phyloP scores from a whole-genome alignment of 257 asterid species.

The Anisodus acutangulus region DNA sequence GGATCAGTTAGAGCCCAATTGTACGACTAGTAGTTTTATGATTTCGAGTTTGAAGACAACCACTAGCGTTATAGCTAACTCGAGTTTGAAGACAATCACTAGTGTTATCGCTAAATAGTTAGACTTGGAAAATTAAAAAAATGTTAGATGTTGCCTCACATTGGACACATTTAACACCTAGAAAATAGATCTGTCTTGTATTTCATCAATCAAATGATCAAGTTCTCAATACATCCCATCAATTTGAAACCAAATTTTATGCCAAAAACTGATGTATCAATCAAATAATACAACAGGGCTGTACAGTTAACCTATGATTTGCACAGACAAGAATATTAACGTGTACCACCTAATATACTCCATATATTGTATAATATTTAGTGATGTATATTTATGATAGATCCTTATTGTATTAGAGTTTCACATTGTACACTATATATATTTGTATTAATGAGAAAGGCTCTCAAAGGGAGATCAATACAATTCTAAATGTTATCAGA shows the following conservation, averaged over 20 bases:
- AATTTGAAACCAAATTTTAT: neutral
- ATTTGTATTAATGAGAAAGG: no score
- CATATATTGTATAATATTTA: no score
- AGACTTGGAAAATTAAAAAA: neutral
- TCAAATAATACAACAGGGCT: neutral
- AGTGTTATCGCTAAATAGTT: neutral
- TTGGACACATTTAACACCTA: neutral
- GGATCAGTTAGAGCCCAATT: no score
- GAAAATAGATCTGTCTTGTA: neutral
- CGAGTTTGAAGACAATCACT: neutral
- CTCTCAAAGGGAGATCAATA: no score
- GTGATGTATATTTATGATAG: no score
- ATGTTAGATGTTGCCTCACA: no score
- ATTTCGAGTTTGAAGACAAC: no score
- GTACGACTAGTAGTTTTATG: no score
- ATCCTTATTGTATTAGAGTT: no score
- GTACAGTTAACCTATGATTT: neutral
- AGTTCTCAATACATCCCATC: neutral
- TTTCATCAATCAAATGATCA: slow-evolving; percentile 11
- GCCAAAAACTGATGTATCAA: neutral
- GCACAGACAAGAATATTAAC: neutral
- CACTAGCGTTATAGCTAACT: neutral
- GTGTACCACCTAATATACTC: no score
- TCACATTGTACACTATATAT: no score
- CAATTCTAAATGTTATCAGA: no score